Evolutionary conservation across 2,329 filamentous ascomycete genomes (phyloP).

Genomic region (Fonsecaea monophora): DNA sequence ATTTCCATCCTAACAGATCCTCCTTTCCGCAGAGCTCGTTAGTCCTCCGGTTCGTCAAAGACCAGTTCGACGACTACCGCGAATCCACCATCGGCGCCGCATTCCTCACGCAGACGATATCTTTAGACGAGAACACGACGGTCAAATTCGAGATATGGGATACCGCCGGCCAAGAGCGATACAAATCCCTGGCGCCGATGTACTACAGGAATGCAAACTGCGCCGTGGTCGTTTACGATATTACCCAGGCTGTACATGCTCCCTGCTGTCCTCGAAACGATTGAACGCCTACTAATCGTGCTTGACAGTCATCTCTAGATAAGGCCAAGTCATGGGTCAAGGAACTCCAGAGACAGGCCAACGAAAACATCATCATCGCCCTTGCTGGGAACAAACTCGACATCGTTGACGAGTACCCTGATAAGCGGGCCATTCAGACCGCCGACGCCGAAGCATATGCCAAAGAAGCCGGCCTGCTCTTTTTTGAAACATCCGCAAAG

Average conservation of each 20-base stretch:
- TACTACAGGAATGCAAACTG: constrained; percentile 99
- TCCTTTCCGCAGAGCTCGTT: constrained; percentile 77
- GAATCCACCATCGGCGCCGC: constrained; percentile 98
- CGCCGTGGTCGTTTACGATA: constrained; percentile 98
- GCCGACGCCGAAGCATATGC: constrained; percentile 96
- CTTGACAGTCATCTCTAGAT: constrained; percentile 82
- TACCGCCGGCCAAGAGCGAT: constrained; percentile 96
- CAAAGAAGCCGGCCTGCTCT: constrained; percentile 87
- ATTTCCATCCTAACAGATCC: constrained; percentile 26
- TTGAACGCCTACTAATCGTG: constrained; percentile 25
- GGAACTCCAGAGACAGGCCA: constrained; percentile 96
- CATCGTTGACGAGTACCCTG: constrained; percentile 89
- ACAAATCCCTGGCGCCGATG: constrained; percentile 99
- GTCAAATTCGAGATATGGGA: constrained; percentile 99
- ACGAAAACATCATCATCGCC: constrained; percentile 99
- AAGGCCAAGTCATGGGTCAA: constrained; percentile 99
- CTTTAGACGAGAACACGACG: constrained; percentile 95
- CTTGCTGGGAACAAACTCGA: constrained; percentile 98
- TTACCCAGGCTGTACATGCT: constrained; percentile 88
- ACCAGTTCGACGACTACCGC: constrained; percentile 98
- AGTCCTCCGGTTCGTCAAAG: constrained; percentile 97
- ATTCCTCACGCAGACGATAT: constrained; percentile 98
- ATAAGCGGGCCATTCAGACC: constrained; percentile 89
- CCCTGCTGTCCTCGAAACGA: background rate
- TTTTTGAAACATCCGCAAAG: constrained; percentile 99